Percentiles rank a stretch among this genome's conserved stretches.
These are phyloP conservation scores for Quercus cerris DNA, from an alignment of 306 rosid genomes.

Conservation along the genomic window DNA sequence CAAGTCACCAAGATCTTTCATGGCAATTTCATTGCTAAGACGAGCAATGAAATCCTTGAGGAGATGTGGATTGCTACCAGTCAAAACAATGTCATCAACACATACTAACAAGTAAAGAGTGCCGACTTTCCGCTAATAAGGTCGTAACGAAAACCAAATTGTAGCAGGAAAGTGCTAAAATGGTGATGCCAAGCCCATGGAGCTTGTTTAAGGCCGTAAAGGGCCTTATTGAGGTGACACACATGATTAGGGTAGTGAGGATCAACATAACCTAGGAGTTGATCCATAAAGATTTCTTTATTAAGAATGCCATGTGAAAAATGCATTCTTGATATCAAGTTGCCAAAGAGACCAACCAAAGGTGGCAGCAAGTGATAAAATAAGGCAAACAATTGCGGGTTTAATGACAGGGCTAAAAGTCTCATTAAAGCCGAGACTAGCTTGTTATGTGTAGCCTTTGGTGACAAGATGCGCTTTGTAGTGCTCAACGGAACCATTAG, in stretches of 20 bases:
- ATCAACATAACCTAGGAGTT: not conserved
- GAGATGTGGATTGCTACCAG: too few relatives aligned
- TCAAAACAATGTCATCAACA: not conserved
- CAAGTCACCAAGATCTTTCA: not conserved
- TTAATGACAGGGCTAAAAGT: not conserved
- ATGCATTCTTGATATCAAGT: not conserved
- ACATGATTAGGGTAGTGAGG: not conserved
- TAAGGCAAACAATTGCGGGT: not conserved
- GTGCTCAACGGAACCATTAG: not conserved
- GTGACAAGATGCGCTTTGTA: not conserved
- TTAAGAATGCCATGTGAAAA: not conserved
- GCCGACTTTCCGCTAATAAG: too few relatives aligned
- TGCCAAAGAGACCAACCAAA: not conserved
- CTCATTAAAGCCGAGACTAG: not conserved
- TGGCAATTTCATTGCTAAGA: not conserved
- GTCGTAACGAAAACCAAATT: not conserved
- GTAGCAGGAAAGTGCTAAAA: not conserved
- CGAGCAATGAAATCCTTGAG: not conserved
- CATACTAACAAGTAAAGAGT: not conserved
- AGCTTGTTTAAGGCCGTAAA: not conserved
- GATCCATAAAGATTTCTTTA: not conserved
- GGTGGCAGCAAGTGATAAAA: not conserved
- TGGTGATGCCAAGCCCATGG: not conserved
- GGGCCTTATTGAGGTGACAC: not conserved
- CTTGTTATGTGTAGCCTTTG: not conserved